Conservation (phyloP, 2,329 filamentous ascomycete species). For the Fonsecaea multimorphosa region DNA sequence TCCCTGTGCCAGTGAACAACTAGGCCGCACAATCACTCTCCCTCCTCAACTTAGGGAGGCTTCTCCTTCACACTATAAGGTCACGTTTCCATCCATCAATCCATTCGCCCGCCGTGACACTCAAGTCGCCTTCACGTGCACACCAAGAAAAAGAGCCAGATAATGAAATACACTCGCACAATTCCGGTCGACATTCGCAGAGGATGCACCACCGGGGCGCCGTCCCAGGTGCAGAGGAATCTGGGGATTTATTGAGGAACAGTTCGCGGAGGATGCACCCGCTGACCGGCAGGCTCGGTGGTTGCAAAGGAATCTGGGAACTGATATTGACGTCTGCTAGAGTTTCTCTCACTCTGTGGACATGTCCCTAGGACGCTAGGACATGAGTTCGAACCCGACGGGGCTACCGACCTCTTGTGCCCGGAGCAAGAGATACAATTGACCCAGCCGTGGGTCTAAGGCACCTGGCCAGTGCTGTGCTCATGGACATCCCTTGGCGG, state of each 20-base stretch:
- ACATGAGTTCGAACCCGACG: slow-evolving; percentile 10
- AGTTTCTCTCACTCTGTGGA: no score
- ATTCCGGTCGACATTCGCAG: background rate
- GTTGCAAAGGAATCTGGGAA: no score
- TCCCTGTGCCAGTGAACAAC: background rate
- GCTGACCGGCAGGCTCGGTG: no score
- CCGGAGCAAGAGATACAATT: no score
- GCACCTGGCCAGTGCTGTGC: background rate
- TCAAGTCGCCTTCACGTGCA: background rate
- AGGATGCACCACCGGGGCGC: background rate
- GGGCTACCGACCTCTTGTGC: background rate
- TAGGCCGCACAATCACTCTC: background rate
- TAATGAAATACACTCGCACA: background rate
- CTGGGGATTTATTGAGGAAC: background rate
- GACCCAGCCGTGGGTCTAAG: no score
- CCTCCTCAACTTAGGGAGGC: background rate
- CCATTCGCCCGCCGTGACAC: background rate
- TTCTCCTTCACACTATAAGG: background rate
- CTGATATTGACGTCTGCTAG: no score
- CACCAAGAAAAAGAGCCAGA: background rate
- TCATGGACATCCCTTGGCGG: background rate
- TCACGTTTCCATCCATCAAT: background rate
- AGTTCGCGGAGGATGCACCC: no score
- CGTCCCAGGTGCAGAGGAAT: background rate
- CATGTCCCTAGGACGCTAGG: background rate